Base-by-base conservation (phyloP, 805 yeast genomes). In the Lipomyces starkeyi region DNA sequence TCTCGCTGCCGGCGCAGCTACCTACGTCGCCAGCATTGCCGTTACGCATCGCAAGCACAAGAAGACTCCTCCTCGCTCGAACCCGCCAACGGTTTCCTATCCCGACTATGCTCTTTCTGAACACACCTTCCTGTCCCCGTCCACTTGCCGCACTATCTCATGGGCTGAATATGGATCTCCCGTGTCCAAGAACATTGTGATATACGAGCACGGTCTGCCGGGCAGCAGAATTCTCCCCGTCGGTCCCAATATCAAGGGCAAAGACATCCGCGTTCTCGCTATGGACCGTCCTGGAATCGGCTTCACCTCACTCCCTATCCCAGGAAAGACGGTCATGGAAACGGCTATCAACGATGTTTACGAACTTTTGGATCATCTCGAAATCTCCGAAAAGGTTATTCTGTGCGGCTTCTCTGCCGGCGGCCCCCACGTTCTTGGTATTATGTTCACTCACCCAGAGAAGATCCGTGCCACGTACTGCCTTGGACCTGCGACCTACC, bases 351-450 rank as follows among this genome's bases (percentile, higher is more conserved):
- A 59, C 27, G 72, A 69, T 40, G 72, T 68, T 13, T 66, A 58
- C 59, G 72, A 69, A 60, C 63, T 69, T 54, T 64, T 69, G 57
- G 72, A 69, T 34, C 54, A 69, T 55, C 72, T 69, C 40, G 64
- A 57, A 34, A 61, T 69, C 58, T 20, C 58, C 53, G 59, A 61
- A 20, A 63, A 63, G 62, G 63, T 69, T 58, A 60, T 56, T n/a
- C 66, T 69, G 58, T 61, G 65, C 66, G 72, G 72, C 14, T 69
- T 69, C 64, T 69, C 72, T 13, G 72, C 72, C 34, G 72, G 72
- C 6, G 72, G 72, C 11, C 71, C 72, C 8, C 72, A 69, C 59
- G 72, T 69, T 11, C 64, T 69, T 34, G 71, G 62, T 4, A 63
- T 68, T 61, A 35, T 69, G 64, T 55, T 59, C 53, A 62, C 68